phyloP scores from a whole-genome alignment of 2,329 filamentous ascomycete species.

The Leptographium radiaticola region DNA sequence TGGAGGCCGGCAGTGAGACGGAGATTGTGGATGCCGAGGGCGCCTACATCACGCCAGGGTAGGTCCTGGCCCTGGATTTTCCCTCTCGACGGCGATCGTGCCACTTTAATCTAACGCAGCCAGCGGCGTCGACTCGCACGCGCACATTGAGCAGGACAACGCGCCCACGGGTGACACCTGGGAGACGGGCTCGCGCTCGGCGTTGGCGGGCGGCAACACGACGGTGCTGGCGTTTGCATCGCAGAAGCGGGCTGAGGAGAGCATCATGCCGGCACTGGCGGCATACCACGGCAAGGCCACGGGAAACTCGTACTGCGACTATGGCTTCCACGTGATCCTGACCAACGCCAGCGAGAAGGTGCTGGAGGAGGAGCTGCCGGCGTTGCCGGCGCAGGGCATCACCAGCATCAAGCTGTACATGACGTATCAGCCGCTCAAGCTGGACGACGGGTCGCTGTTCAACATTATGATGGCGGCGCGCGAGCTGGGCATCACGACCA shows the following conservation, averaged over 20 bases:
- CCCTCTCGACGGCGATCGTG: neutral
- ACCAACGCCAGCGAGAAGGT: conserved; percentile 28
- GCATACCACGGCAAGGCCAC: conserved; percentile 56
- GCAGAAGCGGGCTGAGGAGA: conserved; percentile 31
- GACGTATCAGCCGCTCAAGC: conserved; percentile 35
- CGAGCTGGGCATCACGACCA: conserved; percentile 35
- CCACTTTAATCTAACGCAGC: too few relatives aligned
- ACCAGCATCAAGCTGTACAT: conserved; percentile 38
- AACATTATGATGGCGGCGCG: conserved; percentile 34
- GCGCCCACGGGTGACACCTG: conserved; percentile 20
- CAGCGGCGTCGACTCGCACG: conserved; percentile 24
- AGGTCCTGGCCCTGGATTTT: neutral
- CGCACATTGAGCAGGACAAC: conserved; percentile 23
- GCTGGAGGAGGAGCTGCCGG: conserved; percentile 28
- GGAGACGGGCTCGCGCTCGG: conserved; percentile 34
- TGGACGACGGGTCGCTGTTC: conserved; percentile 35
- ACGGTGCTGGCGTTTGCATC: conserved; percentile 44
- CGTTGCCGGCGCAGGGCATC: conserved; percentile 25
- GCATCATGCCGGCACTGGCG: conserved; percentile 49
- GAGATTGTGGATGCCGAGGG: conserved; percentile 29
- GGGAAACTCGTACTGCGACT: conserved; percentile 46
- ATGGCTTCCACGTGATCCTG: conserved; percentile 40
- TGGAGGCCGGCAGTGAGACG: conserved; percentile 20
- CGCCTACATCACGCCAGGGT: conserved; percentile 27
- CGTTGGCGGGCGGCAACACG: conserved; percentile 44